Base-by-base conservation (phyloP, 2,329 filamentous ascomycete genomes). In the Chalaropsis thielavioides region DNA sequence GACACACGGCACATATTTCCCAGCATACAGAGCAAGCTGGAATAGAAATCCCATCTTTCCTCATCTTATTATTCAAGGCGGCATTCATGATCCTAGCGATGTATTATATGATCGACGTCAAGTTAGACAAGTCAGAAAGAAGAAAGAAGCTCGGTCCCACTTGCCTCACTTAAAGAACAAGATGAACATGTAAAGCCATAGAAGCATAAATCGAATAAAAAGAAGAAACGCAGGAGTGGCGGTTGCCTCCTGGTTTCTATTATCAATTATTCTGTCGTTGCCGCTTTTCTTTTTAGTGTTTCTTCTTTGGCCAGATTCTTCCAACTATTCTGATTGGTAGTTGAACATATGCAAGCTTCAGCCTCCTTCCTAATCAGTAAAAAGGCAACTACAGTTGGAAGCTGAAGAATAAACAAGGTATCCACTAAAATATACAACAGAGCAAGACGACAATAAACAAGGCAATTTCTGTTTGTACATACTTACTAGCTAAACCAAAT, bases 311-410 rank as follows among this genome's bases (percentile, higher is more conserved):
- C 43, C 11, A 46, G 43, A 19, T 51, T 24, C 46, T 24, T 19
- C 11, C 24, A 60, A 35, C 51, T 58, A 5, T 27, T 17, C 3
- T 43, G 15, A 58, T 64, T 40, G 49, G 46, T 17, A 24, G 24
- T 1, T 31, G 24, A 8, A 6, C 54, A 35, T 59, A 62, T 66
- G 64, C 60, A 62, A 46, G 64, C 62, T 63, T 54, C 64, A 66
- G 64, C 51, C 61, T 17, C 61, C 63, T 66, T 46, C 64, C 64
- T 59, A 49, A 59, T 63, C 35, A 31, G 62, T 49, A 38, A 27
- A 35, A 49, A 40, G 19, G 22, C 40, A 13, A 24, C 60, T 62
- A 17, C 41, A 62, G 41, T 31, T 54, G 31, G 19, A 54, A 64
- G 51, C 46, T 64, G 49, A 64, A 35, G 51, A 38, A 64, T 62